These are phyloP conservation scores for Rhodotorula graminis DNA, from an alignment of 768 basidiomycete species.

Conservation along the genomic window DNA sequence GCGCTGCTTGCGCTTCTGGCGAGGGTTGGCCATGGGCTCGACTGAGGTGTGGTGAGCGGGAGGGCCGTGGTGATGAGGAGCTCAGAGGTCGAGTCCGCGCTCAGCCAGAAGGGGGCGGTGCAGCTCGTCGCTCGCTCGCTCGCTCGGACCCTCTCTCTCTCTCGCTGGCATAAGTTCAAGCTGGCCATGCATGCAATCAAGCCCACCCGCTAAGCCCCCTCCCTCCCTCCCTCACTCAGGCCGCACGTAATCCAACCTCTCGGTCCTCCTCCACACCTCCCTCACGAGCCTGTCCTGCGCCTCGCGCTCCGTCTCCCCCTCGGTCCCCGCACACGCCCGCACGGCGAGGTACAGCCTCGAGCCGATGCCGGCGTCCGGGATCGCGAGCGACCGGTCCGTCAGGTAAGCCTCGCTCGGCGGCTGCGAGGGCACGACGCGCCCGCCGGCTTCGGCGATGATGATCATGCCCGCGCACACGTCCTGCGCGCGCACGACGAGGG, in stretches of 20 bases:
- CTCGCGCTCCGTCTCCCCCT: conserved; percentile 27
- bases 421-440: conserved; percentile 36
- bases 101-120: background rate
- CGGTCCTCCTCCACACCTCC: conserved; percentile 36
- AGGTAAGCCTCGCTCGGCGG: conserved; percentile 5
- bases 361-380: conserved; percentile 39
- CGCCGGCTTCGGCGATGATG: conserved; percentile 36
- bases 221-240: conserved; percentile 13
- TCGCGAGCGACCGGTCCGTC: conserved; percentile 4
- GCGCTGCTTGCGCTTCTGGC: conserved; percentile 79
- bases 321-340: conserved; percentile 28
- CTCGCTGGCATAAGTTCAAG: too few relatives aligned
- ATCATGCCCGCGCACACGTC: conserved; percentile 36
- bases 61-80: background rate
- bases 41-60: background rate
- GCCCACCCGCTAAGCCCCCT: background rate
- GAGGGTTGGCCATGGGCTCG: conserved; percentile 76
- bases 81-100: background rate
- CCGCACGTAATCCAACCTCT: conserved; percentile 37
- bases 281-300: conserved; percentile 36
- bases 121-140: background rate
- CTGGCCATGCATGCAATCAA: background rate
- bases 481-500: background rate
- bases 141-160: too few relatives aligned
- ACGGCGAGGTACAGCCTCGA: conserved; percentile 40